A percentile compares a stretch with the other conserved stretches of the same genome.
These are phyloP conservation scores for Ramaria sp. DNA, from an alignment of 768 basidiomycete species.

Conservation along the genomic window DNA sequence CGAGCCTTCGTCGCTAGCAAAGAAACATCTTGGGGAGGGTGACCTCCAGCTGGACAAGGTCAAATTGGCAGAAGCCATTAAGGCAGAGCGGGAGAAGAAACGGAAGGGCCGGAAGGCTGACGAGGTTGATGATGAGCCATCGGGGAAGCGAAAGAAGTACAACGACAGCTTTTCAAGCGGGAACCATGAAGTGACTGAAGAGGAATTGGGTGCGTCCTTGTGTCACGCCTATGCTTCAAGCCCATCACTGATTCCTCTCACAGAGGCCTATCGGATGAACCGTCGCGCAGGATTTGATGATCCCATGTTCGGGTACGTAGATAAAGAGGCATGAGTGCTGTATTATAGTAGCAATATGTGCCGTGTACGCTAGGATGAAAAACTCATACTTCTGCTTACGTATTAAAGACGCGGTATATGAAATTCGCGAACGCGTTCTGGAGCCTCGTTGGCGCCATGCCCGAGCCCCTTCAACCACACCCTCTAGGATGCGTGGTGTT, in stretches of 20 bases:
- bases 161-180: constrained; percentile 22
- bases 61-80: constrained; percentile 56
- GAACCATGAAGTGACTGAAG: constrained; percentile 80
- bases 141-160: constrained; percentile 47
- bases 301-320: constrained; percentile 56
- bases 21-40: constrained; percentile 73
- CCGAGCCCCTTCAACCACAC: not conserved
- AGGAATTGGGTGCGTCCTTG: constrained; percentile 56
- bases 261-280: constrained; percentile 87
- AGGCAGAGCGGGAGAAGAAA: constrained; percentile 62
- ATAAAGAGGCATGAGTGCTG: not conserved
- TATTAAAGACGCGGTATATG: not conserved
- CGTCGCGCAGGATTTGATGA: constrained; percentile 66
- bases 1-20: constrained; percentile 46
- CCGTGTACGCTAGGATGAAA: not conserved
- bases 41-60: constrained; percentile 67
- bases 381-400: no score
- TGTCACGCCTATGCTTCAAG: not conserved
- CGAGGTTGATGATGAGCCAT: constrained; percentile 46
- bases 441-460: not conserved
- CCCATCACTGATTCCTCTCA: constrained; percentile 9
- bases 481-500: constrained; percentile 3
- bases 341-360: not conserved
- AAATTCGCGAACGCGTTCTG: not conserved
- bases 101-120: constrained; percentile 44